These are phyloP conservation scores for Stachybotrys chartarum DNA, from an alignment of 2,329 filamentous ascomycete species.

Conservation along the genomic window DNA sequence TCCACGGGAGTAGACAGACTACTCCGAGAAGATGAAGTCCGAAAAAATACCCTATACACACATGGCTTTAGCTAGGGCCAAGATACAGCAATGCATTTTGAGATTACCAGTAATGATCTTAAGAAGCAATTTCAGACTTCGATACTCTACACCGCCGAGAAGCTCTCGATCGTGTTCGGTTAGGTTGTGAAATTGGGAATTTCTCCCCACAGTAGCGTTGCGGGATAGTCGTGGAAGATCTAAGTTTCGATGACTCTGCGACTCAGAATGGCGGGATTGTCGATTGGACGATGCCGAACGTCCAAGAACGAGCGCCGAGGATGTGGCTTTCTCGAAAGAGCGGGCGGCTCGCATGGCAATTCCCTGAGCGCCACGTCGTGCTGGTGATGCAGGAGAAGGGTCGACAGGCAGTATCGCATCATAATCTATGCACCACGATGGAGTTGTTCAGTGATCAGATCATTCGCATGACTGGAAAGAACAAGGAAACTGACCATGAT, in stretches of 20 bases:
- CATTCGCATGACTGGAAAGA: too few species aligned
- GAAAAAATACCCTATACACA: constrained; percentile 32
- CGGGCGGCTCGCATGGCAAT: constrained; percentile 19
- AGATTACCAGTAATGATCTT: constrained; percentile 33
- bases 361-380: constrained; percentile 6
- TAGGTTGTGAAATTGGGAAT: constrained; percentile 37
- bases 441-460: too few species aligned
- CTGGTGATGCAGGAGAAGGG: too few species aligned
- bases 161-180: constrained; percentile 30
- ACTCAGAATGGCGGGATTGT: constrained; percentile 10
- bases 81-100: background rate
- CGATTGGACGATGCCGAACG: background rate
- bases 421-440: too few species aligned
- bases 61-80: background rate
- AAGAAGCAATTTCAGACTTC: constrained; percentile 38
- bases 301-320: constrained; percentile 32
- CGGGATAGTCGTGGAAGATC: constrained; percentile 31
- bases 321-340: constrained; percentile 28
- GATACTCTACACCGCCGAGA: constrained; percentile 45
- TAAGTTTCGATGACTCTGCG: background rate
- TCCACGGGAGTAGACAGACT: constrained; percentile 41
- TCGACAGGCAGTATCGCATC: too few species aligned
- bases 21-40: constrained; percentile 37
- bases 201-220: constrained; percentile 35
- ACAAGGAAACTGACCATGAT: too few species aligned